These are phyloP conservation scores for Tephrocybe sp. DNA, from an alignment of 768 basidiomycete genomes.

Conservation along the genomic window DNA sequence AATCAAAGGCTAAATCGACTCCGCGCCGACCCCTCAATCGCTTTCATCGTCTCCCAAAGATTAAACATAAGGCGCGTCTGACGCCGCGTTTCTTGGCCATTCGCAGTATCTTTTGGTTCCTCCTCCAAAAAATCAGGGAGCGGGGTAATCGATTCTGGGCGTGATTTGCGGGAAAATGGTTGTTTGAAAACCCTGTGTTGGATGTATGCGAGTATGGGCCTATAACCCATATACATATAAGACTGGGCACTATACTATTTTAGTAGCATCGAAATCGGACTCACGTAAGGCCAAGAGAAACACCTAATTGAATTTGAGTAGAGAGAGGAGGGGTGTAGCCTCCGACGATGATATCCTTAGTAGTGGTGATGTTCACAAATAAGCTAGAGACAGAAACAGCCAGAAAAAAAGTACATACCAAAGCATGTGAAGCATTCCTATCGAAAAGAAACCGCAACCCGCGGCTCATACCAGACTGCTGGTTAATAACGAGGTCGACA, in stretches of 20 bases:
- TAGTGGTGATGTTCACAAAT: too few species aligned
- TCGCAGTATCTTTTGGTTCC: not conserved
- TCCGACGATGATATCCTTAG: constrained; percentile 43
- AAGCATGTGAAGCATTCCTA: constrained; percentile 53
- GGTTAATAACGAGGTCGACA: constrained; percentile 52
- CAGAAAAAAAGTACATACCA: constrained; percentile 32
- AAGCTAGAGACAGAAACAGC: constrained; percentile 1
- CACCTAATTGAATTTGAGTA: constrained; percentile 49
- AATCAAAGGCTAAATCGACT: constrained; percentile 22
- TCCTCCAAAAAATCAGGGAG: constrained; percentile 14
- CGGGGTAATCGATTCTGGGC: constrained; percentile 6
- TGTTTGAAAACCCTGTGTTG: constrained; percentile 52
- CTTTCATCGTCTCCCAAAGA: constrained; percentile 18
- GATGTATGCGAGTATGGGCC: constrained; percentile 48
- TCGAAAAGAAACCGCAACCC: constrained; percentile 66
- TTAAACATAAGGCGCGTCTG: constrained; percentile 19
- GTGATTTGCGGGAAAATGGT: constrained; percentile 41
- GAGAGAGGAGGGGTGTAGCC: constrained; percentile 49
- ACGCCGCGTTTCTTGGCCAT: constrained; percentile 14
- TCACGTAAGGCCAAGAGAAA: constrained; percentile 55
- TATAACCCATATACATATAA: constrained; percentile 16
- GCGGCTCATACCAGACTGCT: constrained; percentile 59
- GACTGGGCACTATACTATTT: too few species aligned
- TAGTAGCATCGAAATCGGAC: too few species aligned
- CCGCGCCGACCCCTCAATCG: constrained; percentile 9